A percentile compares a stretch with the other conserved stretches of the same genome.
Conservation (phyloP, 768 basidiomycete species). For the Boletus fagicola region DNA sequence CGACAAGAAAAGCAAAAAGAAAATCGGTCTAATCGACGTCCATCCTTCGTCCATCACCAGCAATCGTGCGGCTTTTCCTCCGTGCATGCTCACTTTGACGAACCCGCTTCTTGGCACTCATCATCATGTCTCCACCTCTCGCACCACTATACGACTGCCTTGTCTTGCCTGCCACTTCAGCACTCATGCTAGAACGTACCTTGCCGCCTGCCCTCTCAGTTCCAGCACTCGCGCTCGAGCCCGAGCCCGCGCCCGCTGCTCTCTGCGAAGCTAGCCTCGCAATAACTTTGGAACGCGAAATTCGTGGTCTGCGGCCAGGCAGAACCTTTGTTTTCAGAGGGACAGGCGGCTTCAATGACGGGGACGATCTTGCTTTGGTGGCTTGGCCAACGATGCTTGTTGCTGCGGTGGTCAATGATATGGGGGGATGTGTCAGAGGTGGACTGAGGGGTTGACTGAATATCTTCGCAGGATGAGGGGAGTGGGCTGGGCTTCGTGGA, state of each 20-base stretch:
- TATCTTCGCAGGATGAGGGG: constrained; percentile 34
- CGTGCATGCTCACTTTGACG: constrained; percentile 76
- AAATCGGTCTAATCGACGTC: constrained; percentile 9
- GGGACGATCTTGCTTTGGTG: background rate
- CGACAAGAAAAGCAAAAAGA: background rate
- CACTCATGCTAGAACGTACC: constrained; percentile 54
- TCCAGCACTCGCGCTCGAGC: constrained; percentile 10
- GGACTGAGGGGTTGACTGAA: constrained; percentile 53
- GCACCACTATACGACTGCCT: constrained; percentile 24
- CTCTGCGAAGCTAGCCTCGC: constrained; percentile 74
- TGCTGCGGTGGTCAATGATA: constrained; percentile 34
- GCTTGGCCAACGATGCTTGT: constrained; percentile 22
- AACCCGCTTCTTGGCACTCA: constrained; percentile 69
- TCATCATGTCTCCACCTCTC: constrained; percentile 40
- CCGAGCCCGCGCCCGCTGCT: constrained; percentile 30
- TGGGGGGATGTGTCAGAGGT: constrained; percentile 22
- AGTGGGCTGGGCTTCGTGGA: constrained; percentile 18
- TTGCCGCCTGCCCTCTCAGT: constrained; percentile 30
- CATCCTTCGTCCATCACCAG: constrained; percentile 15
- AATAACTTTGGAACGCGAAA: constrained; percentile 80
- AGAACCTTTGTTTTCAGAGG: constrained; percentile 32
- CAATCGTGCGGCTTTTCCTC: constrained; percentile 45
- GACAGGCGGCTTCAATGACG: constrained; percentile 14
- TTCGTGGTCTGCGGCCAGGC: constrained; percentile 63
- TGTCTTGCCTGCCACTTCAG: constrained; percentile 26